Evolutionary conservation across 768 basidiomycete species (phyloP), one percentile per base, ranked within the genome.

Genomic region (Rhodosporidiobolus sp.): DNA sequence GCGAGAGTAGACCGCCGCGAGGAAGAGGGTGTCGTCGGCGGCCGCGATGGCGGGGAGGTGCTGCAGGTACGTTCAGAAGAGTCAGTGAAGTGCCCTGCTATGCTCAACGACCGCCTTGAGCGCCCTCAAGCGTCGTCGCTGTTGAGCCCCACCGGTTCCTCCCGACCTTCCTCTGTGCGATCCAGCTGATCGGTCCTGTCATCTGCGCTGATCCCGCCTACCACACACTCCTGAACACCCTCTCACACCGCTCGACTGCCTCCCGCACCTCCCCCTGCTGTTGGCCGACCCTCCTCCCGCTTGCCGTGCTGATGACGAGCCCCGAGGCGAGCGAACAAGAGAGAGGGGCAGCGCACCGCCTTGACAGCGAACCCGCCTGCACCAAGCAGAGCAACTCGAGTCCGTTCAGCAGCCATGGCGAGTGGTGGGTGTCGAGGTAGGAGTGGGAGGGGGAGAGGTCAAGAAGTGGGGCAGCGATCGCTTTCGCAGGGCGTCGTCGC

Each of bases 1-100:
- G 70, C 91, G 86, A 19, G 91, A 94, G 83, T 92, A 94, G 66
- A 94, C 84, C 1, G 91, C 91, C 75, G 84, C 87, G 63, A 88
- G 82, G 52, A 85, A 84, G 46, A 84, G 83, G 32, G 83, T 79
- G 70, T 79, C 77, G 70, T 79, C 77, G 17, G 85, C 85, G 3
- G 81, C 80, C 32, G 84, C 84, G 62, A 93, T 84, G 26, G 89
- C 87, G 49, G 91, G 91, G n/a, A 93, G 83, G 80, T 94, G 89
- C 35, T 90, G 90, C 87, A 8, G 55, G 53, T 20, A 35, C 28
- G 24, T 7, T 43, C 38, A 14, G 45, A 32, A 22, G 49, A 56
- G 64, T 22, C 4, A 43, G 43, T 56, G 2, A n/a, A 56, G 24
- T 53, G 9, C 26, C 22, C 24, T 24, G 5, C 49, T 45, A 14